Conservation (phyloP, 2,329 filamentous ascomycete species). For the Chrysoporthe austroafricana region DNA sequence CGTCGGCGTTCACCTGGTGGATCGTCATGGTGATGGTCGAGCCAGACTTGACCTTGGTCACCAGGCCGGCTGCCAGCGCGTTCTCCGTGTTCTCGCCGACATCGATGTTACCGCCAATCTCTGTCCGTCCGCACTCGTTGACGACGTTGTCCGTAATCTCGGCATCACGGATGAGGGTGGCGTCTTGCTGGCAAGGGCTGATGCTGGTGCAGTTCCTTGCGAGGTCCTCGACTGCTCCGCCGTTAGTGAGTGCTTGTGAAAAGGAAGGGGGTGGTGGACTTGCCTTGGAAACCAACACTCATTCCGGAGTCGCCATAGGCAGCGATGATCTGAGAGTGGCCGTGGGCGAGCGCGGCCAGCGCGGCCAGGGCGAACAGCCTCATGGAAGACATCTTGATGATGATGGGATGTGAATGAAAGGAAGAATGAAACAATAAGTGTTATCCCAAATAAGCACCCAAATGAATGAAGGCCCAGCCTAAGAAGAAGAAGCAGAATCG, state of each 20-base stretch:
- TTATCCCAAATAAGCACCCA: constrained; percentile 31
- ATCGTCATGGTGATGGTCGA: constrained; percentile 47
- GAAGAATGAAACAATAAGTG: constrained; percentile 25
- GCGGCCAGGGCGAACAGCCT: constrained; percentile 40
- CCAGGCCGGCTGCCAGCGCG: constrained; percentile 46
- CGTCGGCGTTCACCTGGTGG: constrained; percentile 55
- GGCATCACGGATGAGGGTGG: constrained; percentile 64
- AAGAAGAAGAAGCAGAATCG: constrained; percentile 28
- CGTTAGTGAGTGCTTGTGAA: constrained; percentile 1
- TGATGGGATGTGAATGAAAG: constrained; percentile 33
- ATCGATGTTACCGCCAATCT: constrained; percentile 62
- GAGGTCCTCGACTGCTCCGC: constrained; percentile 51
- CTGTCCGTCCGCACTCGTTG: constrained; percentile 65
- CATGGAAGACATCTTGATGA: constrained; percentile 43
- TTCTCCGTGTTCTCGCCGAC: constrained; percentile 58
- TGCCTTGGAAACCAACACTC: constrained; percentile 55
- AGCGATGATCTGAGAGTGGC: constrained; percentile 52
- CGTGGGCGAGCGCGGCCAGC: constrained; percentile 42
- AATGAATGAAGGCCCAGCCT: constrained; percentile 29
- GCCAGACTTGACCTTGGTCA: constrained; percentile 53
- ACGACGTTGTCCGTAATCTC: constrained; percentile 57
- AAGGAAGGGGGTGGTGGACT: neutral
- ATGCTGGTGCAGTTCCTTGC: constrained; percentile 67
- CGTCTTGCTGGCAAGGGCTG: constrained; percentile 68
- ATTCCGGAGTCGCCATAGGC: constrained; percentile 50